phyloP scores from a whole-genome alignment of 2,329 filamentous ascomycete genomes.

The Botrytis cinerea region DNA sequence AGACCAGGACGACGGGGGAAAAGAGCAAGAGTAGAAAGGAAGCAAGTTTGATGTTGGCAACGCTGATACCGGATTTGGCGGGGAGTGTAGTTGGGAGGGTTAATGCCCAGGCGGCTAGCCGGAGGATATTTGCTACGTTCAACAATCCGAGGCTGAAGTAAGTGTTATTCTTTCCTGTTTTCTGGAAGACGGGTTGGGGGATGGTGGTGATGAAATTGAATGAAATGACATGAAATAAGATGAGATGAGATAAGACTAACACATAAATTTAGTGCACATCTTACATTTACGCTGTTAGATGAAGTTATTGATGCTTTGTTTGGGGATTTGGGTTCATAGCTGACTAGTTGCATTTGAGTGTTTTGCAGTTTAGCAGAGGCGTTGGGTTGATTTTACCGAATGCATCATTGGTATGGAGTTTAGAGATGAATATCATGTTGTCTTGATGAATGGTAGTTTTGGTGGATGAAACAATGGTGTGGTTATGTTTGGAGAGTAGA shows the following conservation, averaged over 20 bases:
- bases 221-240: background rate
- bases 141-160: constrained; percentile 92
- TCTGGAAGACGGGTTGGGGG: background rate
- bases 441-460: background rate
- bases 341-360: constrained; percentile 33
- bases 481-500: background rate
- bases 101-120: constrained; percentile 87
- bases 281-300: constrained; percentile 43
- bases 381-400: constrained; percentile 2
- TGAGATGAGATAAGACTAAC: background rate
- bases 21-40: constrained; percentile 81
- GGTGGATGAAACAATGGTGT: background rate
- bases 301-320: constrained; percentile 43
- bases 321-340: constrained; percentile 36
- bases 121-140: constrained; percentile 84
- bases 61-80: constrained; percentile 85
- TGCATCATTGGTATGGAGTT: constrained; percentile 6
- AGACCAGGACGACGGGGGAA: constrained; percentile 66
- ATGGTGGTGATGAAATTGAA: background rate
- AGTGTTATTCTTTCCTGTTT: constrained; percentile 44
- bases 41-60: constrained; percentile 85
- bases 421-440: background rate
- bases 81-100: constrained; percentile 89
- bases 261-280: constrained; percentile 38
- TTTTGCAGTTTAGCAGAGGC: background rate